phyloP scores from a whole-genome alignment of 768 basidiomycete species.

The Panaeolus cyanescens region DNA sequence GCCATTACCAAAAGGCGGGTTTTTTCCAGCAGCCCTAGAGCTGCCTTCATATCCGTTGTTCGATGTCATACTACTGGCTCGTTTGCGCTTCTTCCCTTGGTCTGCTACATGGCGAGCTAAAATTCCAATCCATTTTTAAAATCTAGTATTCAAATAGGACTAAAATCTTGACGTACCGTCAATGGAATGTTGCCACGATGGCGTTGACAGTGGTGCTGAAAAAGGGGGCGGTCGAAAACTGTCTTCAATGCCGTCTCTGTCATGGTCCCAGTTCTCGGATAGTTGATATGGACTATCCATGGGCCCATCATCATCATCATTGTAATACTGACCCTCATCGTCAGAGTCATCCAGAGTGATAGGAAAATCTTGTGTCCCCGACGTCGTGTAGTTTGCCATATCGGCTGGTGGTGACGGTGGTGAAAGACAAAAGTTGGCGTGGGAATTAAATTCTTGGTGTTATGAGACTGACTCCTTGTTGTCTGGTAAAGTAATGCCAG shows the following conservation, averaged over 20 bases:
- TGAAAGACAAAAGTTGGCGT: constrained; percentile 3
- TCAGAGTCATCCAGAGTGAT: constrained; percentile 43
- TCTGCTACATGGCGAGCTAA: constrained; percentile 4
- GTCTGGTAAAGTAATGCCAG: background rate
- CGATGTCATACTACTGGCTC: constrained; percentile 13
- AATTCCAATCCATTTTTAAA: background rate
- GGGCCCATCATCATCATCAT: background rate
- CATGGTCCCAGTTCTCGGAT: background rate
- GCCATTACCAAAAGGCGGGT: background rate
- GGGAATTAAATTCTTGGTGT: background rate
- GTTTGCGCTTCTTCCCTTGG: constrained; percentile 22
- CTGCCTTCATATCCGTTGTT: background rate
- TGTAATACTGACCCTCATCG: constrained; percentile 27
- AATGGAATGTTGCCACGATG: background rate
- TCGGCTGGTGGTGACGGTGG: constrained; percentile 1
- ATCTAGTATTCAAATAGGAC: background rate
- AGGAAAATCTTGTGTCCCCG: constrained; percentile 36
- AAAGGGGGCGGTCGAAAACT: background rate
- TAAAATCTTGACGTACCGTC: background rate
- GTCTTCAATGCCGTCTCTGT: background rate
- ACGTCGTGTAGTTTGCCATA: background rate
- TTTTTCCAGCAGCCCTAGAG: background rate
- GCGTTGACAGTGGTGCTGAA: background rate
- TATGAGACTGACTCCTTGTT: background rate
- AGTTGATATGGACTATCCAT: background rate